Conservation (phyloP, 2,329 filamentous ascomycete genomes). For the Colletotrichum karsti region DNA sequence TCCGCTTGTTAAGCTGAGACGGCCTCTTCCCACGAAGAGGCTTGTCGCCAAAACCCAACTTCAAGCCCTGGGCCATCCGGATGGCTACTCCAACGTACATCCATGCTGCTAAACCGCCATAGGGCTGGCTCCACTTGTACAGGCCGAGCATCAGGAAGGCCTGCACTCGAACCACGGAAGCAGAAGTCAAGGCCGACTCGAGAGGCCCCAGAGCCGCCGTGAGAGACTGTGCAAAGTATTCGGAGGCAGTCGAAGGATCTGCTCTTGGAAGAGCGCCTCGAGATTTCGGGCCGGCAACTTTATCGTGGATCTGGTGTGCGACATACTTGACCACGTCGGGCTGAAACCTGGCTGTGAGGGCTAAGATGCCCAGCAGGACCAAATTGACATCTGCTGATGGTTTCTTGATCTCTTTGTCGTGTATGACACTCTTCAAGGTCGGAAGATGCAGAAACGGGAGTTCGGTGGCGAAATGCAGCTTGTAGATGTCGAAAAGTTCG, state of each 20-base stretch:
- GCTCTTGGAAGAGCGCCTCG: slow-evolving; percentile 43
- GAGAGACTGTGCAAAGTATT: slow-evolving; percentile 71
- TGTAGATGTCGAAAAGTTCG: slow-evolving; percentile 75
- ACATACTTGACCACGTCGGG: slow-evolving; percentile 65
- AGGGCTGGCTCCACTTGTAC: slow-evolving; percentile 75
- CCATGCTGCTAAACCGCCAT: slow-evolving; percentile 69
- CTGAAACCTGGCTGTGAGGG: slow-evolving; percentile 76
- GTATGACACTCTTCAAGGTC: slow-evolving; percentile 64
- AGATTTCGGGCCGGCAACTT: slow-evolving; percentile 40
- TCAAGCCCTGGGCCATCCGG: slow-evolving; percentile 69
- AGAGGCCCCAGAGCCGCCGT: slow-evolving; percentile 57
- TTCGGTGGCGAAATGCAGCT: slow-evolving; percentile 76
- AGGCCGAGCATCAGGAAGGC: slow-evolving; percentile 75
- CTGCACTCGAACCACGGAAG: slow-evolving; percentile 71
- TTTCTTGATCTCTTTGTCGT: slow-evolving; percentile 45
- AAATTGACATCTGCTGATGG: slow-evolving; percentile 59
- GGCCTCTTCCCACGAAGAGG: slow-evolving; percentile 32
- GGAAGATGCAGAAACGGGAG: slow-evolving; percentile 76
- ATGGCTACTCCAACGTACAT: slow-evolving; percentile 72
- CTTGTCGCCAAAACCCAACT: slow-evolving; percentile 65
- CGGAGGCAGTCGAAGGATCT: slow-evolving; percentile 66
- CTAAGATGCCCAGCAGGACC: slow-evolving; percentile 72
- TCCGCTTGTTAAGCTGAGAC: slow-evolving; percentile 22
- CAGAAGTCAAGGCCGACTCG: slow-evolving; percentile 55
- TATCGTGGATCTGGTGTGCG: slow-evolving; percentile 43